Evolutionary conservation across 225 moss, liverwort and hornwort species (phyloP), one percentile per base, ranked within the genome.

Genomic region (Takakia lepidozioides): DNA sequence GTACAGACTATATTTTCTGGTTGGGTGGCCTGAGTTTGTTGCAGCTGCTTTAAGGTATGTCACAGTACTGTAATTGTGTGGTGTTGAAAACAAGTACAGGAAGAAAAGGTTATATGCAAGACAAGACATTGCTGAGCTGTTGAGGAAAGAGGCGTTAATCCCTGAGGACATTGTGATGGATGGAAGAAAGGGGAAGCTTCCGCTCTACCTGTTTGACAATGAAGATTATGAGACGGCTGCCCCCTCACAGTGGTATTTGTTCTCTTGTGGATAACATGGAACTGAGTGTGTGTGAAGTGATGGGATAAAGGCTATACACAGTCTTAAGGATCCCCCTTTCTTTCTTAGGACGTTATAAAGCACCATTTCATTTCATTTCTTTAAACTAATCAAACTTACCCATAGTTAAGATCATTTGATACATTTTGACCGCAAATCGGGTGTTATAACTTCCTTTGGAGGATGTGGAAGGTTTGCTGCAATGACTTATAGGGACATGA

Each of bases 221-320:
- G 69, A 59, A 29, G 54, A 67, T 23, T 90, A 60, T 54, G 78
- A 90, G 67, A 90, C 77, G 21, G 62, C 68, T 1, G 49, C 51
- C 37, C 80, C 82, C 29, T 69, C 70, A 64, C 65, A 85, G 49
- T 87, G 92, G 92, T 87, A 58, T 48, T 20, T 25, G 10, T 10
- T 46, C 45, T 22, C 25, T 46, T 2, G 2, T 4, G 25, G 10
- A 21, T n/a, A n/a, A n/a, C n/a, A n/a, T n/a, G n/a, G n/a, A n/a
- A n/a, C n/a, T n/a, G n/a, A n/a, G n/a, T 8, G 45, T 8, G n/a
- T n/a, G n/a, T n/a, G n/a, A n/a, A n/a, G n/a, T n/a, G n/a, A n/a
- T n/a, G n/a, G n/a, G n/a, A n/a, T n/a, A n/a, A n/a, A n/a, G n/a
- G n/a, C n/a, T n/a, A n/a, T n/a, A n/a, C n/a, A n/a, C n/a, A n/a